Evolutionary conservation across 352 stramenopile genomes (phyloP), one percentile per base, ranked within the genome.

Genomic region (Phytopythium aichiense): DNA sequence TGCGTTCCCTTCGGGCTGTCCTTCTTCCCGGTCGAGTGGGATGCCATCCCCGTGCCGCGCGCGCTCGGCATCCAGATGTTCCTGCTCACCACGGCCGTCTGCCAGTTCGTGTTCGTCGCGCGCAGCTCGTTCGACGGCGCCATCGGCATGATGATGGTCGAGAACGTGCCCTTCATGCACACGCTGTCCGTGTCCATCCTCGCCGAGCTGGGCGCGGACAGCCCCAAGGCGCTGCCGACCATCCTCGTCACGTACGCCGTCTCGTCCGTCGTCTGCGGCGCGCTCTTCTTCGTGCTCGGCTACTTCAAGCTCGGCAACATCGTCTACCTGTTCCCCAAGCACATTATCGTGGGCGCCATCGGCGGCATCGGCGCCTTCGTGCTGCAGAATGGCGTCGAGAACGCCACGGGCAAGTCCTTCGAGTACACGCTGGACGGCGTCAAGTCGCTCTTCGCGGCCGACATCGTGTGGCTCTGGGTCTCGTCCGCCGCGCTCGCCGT

Each of bases 141-240:
- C 0, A 84, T 93, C 57, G 81, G 79, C 60, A 87, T 90, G 68
- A 97, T 98, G 86, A 98, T 98, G 94, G 91, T 98, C 38, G 95
- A 98, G 70, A 98, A 98, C 68, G 88, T 98, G 54, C 95, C 95
- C 25, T 98, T 98, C 73, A 96, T 95, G 79, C 90, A 98, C 71
- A 88, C 86, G 9, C 76, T 98, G 35, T 87, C 90, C 18, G 74
- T 91, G 40, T 71, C 77, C 18, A 91, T 94, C 65, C 95, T 97
- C 65, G 72, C 90, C 45, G 74, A 95, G 52, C 70, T 97, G 35
- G 92, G 89, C 13, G 73, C 83, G 16, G 79, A 72, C 52, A 88
- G 74, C 38, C 74, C 88, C 18, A 83, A 81, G 20, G 81, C 85
- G 9, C 61, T 98, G 22, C 90, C 89, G 9, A 98, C 94, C 30